Conservation (phyloP, 352 stramenopile genomes). For the Phytophthora crassamura region DNA sequence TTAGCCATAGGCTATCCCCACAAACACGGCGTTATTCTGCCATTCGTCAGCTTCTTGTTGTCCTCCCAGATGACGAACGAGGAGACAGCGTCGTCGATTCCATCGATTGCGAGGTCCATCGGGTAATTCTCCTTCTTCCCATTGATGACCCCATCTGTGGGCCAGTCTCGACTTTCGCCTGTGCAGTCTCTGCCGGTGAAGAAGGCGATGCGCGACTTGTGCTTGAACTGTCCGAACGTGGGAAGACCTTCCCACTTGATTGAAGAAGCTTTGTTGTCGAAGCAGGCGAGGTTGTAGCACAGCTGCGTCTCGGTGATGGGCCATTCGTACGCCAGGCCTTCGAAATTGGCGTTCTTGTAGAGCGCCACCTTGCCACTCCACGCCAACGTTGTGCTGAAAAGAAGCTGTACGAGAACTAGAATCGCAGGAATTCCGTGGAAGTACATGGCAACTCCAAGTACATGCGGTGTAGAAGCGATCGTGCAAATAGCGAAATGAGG, state of each 20-base stretch:
- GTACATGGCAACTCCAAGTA: too few species aligned
- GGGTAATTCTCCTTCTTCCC: constrained; percentile 30
- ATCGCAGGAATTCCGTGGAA: too few species aligned
- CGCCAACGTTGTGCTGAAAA: too few species aligned
- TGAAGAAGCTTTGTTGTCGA: constrained; percentile 32
- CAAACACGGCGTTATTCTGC: constrained; percentile 12
- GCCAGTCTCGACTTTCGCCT: constrained; percentile 14
- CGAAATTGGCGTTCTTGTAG: constrained; percentile 18
- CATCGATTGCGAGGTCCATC: constrained; percentile 25
- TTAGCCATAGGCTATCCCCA: too few species aligned
- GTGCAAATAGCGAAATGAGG: too few species aligned
- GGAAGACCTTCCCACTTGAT: constrained; percentile 31
- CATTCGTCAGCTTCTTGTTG: constrained; percentile 23
- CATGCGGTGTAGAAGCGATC: too few species aligned
- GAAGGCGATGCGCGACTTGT: constrained; percentile 35
- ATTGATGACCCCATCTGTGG: constrained; percentile 20
- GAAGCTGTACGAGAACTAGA: too few species aligned
- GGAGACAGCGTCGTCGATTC: constrained; percentile 28
- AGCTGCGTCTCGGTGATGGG: constrained; percentile 18
- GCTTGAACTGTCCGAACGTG: constrained; percentile 6
- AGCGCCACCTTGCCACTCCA: constrained; percentile 34
- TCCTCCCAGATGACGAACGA: constrained; percentile 39
- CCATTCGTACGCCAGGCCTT: constrained; percentile 19
- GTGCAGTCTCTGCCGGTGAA: constrained; percentile 26
- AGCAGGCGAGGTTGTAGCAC: constrained; percentile 38